Evolutionary conservation across 2,329 filamentous ascomycete species (phyloP), one percentile per base, ranked within the genome.

Genomic region (Fusarium tupiense): DNA sequence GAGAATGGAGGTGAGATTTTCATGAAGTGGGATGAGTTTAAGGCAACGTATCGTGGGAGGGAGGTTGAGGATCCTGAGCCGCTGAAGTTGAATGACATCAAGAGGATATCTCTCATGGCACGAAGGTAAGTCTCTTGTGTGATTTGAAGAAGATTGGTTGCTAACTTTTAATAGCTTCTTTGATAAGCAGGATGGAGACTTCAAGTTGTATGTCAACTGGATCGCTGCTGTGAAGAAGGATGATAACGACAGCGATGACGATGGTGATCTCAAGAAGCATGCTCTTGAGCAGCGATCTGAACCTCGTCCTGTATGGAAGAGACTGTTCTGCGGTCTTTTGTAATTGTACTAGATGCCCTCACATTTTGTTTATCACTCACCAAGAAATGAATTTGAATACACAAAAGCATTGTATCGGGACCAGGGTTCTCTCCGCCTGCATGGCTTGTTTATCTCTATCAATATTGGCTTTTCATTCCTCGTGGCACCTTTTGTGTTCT

Each of bases 71-170:
- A 92, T 82, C 89, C 89, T 1, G 81, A 85, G 64, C 85, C 88
- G 10, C 80, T 96, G 74, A 85, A 94, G 75, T 77, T 88, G 71
- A 85, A 84, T 54, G 84, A 85, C 49, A 85, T 96, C 44, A 92
- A 89, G 82, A 86, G 92, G 53, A 84, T 96, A 37, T 91, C 91
- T 58, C 86, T 96, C 67, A 95, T 96, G 94, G 93, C 93, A 86
- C 85, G 94, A 80, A 96, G 94, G 93, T 94, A 82, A 67, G 84
- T 14, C 41, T 50, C 22, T 11, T 24, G 37, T 22, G 20, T 20
- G 31, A 40, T 22, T 40, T 16, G 52, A 26, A 29, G 10, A 3
- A 56, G 22, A 33, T 6, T 53, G 58, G 56, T 54, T 63, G 44
- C 78, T 82, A 59, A 82, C 65, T 3, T 56, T n/a, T 52, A 8